Base-by-base conservation (phyloP, 768 basidiomycete genomes). In the Sporobolomyces pararoseus region DNA sequence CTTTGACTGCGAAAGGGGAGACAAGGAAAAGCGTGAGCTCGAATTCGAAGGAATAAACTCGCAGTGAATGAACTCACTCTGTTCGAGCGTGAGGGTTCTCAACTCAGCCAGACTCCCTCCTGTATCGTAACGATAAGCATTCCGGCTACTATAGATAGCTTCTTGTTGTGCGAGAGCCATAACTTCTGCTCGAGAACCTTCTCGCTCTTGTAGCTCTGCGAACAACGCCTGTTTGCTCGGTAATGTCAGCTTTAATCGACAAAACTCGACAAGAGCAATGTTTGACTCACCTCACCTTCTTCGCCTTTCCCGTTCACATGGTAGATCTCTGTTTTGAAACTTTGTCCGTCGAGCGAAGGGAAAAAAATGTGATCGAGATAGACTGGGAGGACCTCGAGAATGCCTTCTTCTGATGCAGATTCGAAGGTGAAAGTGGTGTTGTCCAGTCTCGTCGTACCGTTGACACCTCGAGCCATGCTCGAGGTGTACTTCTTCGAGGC, bases 281-380 rank as follows among this genome's bases (percentile, higher is more conserved):
- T n/a, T n/a, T n/a, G 23, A 32, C 54, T 34, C 32, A 68, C 66
- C 49, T 96, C 95, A 17, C 91, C 90, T 77, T 99, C 86, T 73
- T 93, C 86, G 12, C 92, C 95, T 76, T 90, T 86, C 2, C 84
- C 84, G 78, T 97, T 89, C 74, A 97, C 86, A 79, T 98, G 95
- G 78, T 96, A 91, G 37, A 98, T 80, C 88, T 78, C 72, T 49
- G 75, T 78, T 19, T 59, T 67, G 65, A 72, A 75, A 17, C 89
- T 89, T 66, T 89, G 86, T 70, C 91, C 84, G 17, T 91, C 90
- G 68, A 98, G 85, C 1, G 23, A 62, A 14, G 95, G 96, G 78
- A 95, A 95, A 42, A 99, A 84, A 66, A 99, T 90, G 78, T 98
- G 96, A 79, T 98, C 95, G 35, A 98, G 82, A 76, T 91, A 99